phyloP scores from a whole-genome alignment of 2,329 filamentous ascomycete genomes.

The Fusarium redolens region DNA sequence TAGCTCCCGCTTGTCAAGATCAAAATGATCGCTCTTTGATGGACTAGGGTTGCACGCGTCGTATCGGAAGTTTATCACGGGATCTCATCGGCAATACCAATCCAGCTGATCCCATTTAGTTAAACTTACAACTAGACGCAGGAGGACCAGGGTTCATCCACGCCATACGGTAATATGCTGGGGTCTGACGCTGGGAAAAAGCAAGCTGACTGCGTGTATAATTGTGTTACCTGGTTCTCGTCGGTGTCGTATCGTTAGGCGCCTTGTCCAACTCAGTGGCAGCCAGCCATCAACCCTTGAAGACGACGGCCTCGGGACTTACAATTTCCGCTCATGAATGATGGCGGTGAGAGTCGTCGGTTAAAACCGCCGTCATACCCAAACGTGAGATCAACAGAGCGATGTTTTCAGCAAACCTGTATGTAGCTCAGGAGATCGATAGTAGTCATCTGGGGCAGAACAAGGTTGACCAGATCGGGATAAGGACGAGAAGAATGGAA shows the following conservation, averaged over 20 bases:
- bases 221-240: background rate
- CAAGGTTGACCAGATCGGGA: background rate
- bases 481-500: background rate
- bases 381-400: background rate
- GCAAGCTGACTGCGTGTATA: background rate
- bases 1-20: background rate
- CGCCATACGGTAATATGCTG: background rate
- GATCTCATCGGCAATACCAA: background rate
- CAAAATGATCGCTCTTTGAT: constrained; percentile 13
- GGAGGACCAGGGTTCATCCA: constrained; percentile 16
- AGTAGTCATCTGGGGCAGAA: background rate
- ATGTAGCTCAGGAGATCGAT: background rate
- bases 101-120: constrained; percentile 20
- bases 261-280: constrained; percentile 19
- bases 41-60: constrained; percentile 26
- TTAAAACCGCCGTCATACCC: background rate
- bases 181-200: background rate
- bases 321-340: background rate
- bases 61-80: constrained; percentile 24
- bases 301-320: background rate
- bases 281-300: constrained; percentile 6
- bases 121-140: constrained; percentile 12
- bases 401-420: background rate
- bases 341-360: constrained; percentile 14
- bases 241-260: background rate